These are phyloP conservation scores for Cutaneotrichosporon sp. DNA, from an alignment of 1,284 basidiomycete genomes.

Conservation along the genomic window DNA sequence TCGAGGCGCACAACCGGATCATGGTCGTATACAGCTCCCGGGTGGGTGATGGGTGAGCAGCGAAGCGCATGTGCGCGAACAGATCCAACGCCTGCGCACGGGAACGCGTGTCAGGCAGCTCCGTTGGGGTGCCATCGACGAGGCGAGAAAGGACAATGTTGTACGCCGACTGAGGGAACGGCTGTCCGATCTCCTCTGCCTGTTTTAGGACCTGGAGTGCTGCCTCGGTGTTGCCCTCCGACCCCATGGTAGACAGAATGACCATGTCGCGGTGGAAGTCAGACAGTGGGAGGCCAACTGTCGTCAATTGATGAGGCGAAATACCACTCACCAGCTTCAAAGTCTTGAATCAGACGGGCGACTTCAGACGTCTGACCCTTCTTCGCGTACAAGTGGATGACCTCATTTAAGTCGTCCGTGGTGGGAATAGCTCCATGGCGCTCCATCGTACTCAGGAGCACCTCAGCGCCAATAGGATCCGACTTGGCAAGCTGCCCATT, in stretches of 20 bases:
- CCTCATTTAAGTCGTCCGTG: conserved; percentile 9
- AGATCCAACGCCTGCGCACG: conserved; percentile 82
- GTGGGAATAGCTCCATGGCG: conserved; percentile 14
- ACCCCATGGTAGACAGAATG: conserved; percentile 21
- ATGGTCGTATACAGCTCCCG: conserved; percentile 71
- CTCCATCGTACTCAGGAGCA: conserved; percentile 19
- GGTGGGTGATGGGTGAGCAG: conserved; percentile 78
- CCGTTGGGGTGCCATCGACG: conserved; percentile 19
- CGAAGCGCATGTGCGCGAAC: conserved; percentile 91
- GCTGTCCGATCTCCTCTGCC: conserved; percentile 39
- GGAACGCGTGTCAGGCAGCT: conserved; percentile 25
- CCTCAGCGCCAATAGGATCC: conserved; percentile 16
- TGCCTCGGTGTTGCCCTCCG: conserved; percentile 24
- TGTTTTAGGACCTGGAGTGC: conserved; percentile 42
- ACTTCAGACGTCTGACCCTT: conserved; percentile 25
- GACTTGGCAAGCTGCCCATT: conserved; percentile 2
- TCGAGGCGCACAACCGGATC: conserved; percentile 75
- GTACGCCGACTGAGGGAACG: conserved; percentile 48
- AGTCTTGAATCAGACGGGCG: conserved; percentile 17
- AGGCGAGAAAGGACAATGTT: conserved; percentile 42
- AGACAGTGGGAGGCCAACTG: conserved; percentile 19
- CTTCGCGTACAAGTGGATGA: conserved; percentile 23
- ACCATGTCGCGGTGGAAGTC: conserved; percentile 30
- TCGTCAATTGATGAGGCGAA: neutral
- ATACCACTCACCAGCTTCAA: conserved; percentile 19